phyloP scores from a whole-genome alignment of 140 eudicot species.

The Senecio squalidus region DNA sequence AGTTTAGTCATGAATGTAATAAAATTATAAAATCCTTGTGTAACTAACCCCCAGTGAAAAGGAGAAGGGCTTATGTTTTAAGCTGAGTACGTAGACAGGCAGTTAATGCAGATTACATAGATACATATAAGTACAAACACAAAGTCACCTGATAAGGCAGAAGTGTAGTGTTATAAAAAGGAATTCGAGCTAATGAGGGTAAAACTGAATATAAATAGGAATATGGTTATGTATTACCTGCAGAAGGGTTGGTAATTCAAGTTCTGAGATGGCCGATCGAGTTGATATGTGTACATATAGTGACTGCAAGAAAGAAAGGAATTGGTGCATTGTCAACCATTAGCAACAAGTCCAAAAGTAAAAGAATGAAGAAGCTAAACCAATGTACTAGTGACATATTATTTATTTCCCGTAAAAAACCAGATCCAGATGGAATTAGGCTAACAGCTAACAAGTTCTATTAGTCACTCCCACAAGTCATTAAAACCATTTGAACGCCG shows the following conservation, averaged over 20 bases:
- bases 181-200: neutral
- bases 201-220: neutral
- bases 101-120: neutral
- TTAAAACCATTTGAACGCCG: neutral
- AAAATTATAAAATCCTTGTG: no score
- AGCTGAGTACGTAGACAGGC: constrained; percentile 1
- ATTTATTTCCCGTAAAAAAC: constrained; percentile 4
- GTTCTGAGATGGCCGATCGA: constrained; percentile 78
- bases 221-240: constrained; percentile 50
- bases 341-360: constrained; percentile 13
- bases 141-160: neutral
- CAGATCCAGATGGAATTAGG: constrained; percentile 11
- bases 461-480: neutral
- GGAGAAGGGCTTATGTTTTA: constrained; percentile 4
- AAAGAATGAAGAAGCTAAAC: constrained; percentile 3
- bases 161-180: no score
- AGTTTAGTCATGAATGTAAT: constrained; percentile 10
- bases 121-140: no score
- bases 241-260: constrained; percentile 87
- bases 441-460: constrained; percentile 1
- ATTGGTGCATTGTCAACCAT: constrained; percentile 1
- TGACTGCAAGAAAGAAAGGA: constrained; percentile 55
- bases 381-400: constrained; percentile 1
- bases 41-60: constrained; percentile 7
- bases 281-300: constrained; percentile 86